Base-by-base conservation (phyloP, 2,329 filamentous ascomycete species). In the Aciculosporium take region DNA sequence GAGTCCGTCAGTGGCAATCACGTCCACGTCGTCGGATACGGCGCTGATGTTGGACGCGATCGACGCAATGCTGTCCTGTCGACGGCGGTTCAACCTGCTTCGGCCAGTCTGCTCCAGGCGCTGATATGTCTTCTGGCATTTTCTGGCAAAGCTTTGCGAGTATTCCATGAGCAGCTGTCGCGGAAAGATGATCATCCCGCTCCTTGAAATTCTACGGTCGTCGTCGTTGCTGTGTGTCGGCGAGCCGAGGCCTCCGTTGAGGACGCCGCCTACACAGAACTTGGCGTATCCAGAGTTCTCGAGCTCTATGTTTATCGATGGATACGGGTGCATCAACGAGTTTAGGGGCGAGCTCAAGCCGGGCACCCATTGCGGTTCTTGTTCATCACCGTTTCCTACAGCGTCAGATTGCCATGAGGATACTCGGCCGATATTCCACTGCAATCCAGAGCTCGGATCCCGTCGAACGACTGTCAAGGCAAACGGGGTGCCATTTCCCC, bases 391-490 rank as follows among this genome's bases (percentile, higher is more conserved):
- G 5, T 51, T 53, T 1, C 52, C 49, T 8, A 52, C 50, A 15
- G 40, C 42, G 34, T 71, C 67, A 12, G 66, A 56, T 46, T 74
- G 69, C 44, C 67, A 67, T 0, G 71, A 75, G 2, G 68, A 70
- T 37, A 86, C 69, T 41, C 69, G 76, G 18, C 78, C 83, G 10
- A 87, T 71, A 53, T 87, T 87, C 81, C 81, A 86, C 56, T 87
- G 83, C 41, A 68, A 68, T 7, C 76, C 76, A 7, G 78, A 74
- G 18, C 71, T 67, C 1, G 80, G 80, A 54, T 87, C 79, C 48
- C 82, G 74, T n/a, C 83, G 77, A 51, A 87, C 85, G 12, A 88
- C 58, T 0, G 76, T 79, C 12, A 78, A 60, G 2, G 66, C 69
- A 47, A 75, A 76, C 0, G 71, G 66, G 0, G 60, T 57, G 36